These are phyloP conservation scores for Xerocomus potaroensis DNA, from an alignment of 768 basidiomycete genomes.

Conservation along the genomic window DNA sequence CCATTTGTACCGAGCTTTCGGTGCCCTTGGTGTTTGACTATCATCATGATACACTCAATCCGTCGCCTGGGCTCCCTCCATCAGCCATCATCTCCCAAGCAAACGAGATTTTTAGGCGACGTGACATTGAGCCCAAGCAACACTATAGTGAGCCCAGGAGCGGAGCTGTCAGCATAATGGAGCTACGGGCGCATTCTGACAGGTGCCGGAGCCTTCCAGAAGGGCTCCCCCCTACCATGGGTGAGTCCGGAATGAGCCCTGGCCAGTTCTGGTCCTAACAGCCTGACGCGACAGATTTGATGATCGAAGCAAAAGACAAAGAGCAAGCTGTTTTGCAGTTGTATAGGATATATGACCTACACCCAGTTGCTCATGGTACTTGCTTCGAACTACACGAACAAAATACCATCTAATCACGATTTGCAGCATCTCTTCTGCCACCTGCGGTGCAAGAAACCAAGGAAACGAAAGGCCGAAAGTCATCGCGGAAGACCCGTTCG, in stretches of 20 bases:
- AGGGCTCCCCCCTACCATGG: constrained; percentile 65
- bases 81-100: constrained; percentile 68
- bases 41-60: constrained; percentile 75
- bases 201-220: constrained; percentile 66
- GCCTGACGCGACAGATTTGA: constrained; percentile 50
- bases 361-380: constrained; percentile 58
- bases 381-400: constrained; percentile 1
- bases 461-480: constrained; percentile 44
- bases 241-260: constrained; percentile 27
- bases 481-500: constrained; percentile 14
- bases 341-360: constrained; percentile 69
- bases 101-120: constrained; percentile 65
- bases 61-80: constrained; percentile 52
- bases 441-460: constrained; percentile 37
- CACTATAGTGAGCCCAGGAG: constrained; percentile 89
- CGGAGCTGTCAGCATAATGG: constrained; percentile 80
- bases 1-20: constrained; percentile 77
- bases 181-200: constrained; percentile 82
- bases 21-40: constrained; percentile 75
- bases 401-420: background rate
- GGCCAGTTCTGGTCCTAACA: background rate
- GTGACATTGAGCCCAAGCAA: constrained; percentile 86
- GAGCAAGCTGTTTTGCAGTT: constrained; percentile 91
- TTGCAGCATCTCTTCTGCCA: constrained; percentile 39
- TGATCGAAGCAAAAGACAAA: constrained; percentile 94